A percentile compares a stretch with the other conserved stretches of the same genome.
phyloP scores from a whole-genome alignment of 2,329 filamentous ascomycete genomes.

The Ophiostoma sp. region DNA sequence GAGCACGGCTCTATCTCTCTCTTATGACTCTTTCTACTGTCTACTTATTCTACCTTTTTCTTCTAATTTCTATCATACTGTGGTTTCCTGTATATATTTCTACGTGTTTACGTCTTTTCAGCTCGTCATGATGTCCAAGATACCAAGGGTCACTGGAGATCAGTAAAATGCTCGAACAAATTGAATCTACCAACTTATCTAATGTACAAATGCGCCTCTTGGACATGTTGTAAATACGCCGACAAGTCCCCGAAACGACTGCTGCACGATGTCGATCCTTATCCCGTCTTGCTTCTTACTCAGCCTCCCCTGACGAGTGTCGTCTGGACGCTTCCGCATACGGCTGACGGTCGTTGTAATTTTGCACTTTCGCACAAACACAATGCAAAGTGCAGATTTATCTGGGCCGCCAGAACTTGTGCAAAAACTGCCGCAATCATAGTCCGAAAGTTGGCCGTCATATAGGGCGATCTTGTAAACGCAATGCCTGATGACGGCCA shows the following conservation, averaged over 20 bases:
- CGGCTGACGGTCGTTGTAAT: neutral
- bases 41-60: neutral
- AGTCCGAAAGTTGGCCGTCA: too few relatives aligned
- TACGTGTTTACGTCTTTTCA: neutral
- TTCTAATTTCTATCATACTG: constrained; percentile 9
- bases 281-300: neutral
- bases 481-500: neutral
- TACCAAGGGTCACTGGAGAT: neutral
- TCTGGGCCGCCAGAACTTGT: neutral
- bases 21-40: neutral
- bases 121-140: neutral
- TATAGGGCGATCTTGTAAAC: too few relatives aligned
- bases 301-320: neutral
- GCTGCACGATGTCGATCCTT: neutral
- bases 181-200: neutral
- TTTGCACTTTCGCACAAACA: neutral
- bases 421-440: neutral
- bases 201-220: too few relatives aligned
- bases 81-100: constrained; percentile 6
- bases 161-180: neutral
- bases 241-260: neutral
- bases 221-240: neutral
- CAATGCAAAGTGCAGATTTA: neutral
- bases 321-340: neutral
- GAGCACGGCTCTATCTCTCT: neutral